Evolutionary conservation across 164 flowering plant genomes (phyloP).

Genomic region (Annona squamosa): DNA sequence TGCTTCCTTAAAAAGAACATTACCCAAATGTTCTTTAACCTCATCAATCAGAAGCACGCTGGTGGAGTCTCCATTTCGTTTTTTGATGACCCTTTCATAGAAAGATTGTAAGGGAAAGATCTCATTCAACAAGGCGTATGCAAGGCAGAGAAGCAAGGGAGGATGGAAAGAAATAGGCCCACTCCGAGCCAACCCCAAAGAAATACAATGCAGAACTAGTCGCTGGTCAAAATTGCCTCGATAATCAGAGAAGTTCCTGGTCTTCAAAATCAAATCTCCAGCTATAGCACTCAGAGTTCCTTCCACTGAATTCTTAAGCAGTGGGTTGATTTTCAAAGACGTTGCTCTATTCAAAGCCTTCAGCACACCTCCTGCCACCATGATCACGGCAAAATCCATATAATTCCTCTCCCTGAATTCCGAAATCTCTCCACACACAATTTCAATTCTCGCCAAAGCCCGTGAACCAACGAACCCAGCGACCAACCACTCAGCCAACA

Average conservation of each 20-base stretch:
- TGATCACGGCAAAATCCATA: conserved; percentile 49
- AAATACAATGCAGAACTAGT: conserved; percentile 53
- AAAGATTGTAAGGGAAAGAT: conserved; percentile 53
- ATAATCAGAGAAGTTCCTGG: conserved; percentile 6
- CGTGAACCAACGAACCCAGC: conserved; percentile 36
- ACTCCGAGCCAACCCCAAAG: conserved; percentile 62
- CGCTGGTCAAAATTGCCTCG: conserved; percentile 17
- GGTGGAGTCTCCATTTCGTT: conserved; percentile 9
- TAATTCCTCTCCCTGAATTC: conserved; percentile 19
- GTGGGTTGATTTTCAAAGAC: conserved; percentile 1
- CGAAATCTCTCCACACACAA: conserved; percentile 22
- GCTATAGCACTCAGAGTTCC: conserved; percentile 42
- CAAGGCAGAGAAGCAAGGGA: conserved; percentile 48
- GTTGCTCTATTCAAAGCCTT: conserved; percentile 44
- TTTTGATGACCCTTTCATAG: conserved; percentile 27
- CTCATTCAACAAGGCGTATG: conserved; percentile 55
- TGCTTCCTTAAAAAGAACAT: conserved; percentile 70
- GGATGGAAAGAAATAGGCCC: conserved; percentile 40
- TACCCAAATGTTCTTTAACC: conserved; percentile 46
- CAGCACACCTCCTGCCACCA: conserved; percentile 73
- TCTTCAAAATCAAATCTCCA: conserved; percentile 32
- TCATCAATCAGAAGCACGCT: conserved; percentile 14
- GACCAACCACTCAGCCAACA: conserved; percentile 76
- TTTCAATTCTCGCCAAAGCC: conserved; percentile 32
- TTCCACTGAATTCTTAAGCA: conserved; percentile 49